These are phyloP conservation scores for Tubosaeta brunneosetosa DNA, from an alignment of 768 basidiomycete genomes.

Conservation along the genomic window DNA sequence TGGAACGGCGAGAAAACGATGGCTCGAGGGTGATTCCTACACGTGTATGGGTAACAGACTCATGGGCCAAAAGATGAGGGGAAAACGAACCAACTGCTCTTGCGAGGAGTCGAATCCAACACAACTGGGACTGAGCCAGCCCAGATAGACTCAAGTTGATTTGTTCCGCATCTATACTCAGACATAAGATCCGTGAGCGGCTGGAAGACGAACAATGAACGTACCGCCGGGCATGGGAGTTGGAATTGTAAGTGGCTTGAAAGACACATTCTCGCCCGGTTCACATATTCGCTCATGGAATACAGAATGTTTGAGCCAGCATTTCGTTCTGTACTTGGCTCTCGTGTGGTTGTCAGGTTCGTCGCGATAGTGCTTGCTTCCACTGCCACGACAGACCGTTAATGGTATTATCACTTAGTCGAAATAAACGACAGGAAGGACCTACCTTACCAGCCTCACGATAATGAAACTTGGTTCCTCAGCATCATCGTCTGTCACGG, in stretches of 20 bases:
- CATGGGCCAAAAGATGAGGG: background rate
- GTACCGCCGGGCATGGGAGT: constrained; percentile 61
- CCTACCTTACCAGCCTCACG: constrained; percentile 70
- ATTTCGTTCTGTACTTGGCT: constrained; percentile 76
- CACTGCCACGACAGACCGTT: constrained; percentile 39
- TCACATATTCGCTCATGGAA: constrained; percentile 66
- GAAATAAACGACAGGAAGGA: background rate
- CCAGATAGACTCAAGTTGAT: constrained; percentile 71
- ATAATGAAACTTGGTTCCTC: constrained; percentile 59
- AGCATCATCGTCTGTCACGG: constrained; percentile 41
- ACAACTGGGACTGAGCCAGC: constrained; percentile 62
- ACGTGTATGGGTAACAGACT: constrained; percentile 1
- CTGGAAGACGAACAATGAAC: background rate
- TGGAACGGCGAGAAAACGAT: constrained; percentile 62
- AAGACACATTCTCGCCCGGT: constrained; percentile 64
- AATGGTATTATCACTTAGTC: constrained; percentile 46
- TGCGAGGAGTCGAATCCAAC: constrained; percentile 44
- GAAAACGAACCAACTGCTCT: constrained; percentile 20
- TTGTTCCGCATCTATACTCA: constrained; percentile 46
- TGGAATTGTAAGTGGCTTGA: constrained; percentile 55
- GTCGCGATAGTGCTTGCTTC: constrained; percentile 59
- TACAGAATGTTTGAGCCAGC: constrained; percentile 88
- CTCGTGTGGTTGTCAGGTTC: constrained; percentile 47
- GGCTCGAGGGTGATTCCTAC: constrained; percentile 52
- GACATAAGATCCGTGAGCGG: background rate